Evolutionary conservation across 1,139 yeast species (phyloP).

Genomic region (Yamadazyma aaseri): DNA sequence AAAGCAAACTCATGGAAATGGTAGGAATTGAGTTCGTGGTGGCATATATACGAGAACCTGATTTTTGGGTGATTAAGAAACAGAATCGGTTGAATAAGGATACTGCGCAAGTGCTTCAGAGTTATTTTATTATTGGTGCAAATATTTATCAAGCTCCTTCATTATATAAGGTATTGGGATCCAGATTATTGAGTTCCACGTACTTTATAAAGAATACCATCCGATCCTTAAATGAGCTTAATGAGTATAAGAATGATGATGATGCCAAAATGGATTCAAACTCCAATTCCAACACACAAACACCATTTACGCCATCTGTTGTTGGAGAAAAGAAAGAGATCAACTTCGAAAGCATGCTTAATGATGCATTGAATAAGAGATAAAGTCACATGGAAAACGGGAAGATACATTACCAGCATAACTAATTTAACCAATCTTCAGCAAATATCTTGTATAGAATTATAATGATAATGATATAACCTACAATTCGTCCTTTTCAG

Average conservation of each 20-base stretch:
- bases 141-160: conserved; percentile 89
- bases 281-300: conserved; percentile 8
- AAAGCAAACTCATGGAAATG: conserved; percentile 67
- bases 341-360: conserved; percentile 11
- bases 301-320: conserved; percentile 12
- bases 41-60: conserved; percentile 78
- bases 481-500: conserved; percentile 30
- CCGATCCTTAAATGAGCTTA: conserved; percentile 34
- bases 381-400: not conserved
- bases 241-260: conserved; percentile 35
- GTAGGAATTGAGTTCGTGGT: conserved; percentile 83
- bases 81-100: conserved; percentile 62
- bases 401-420: not conserved
- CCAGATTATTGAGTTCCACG: conserved; percentile 39
- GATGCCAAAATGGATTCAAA: conserved; percentile 4
- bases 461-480: not conserved
- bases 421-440: too few species aligned
- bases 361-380: conserved; percentile 8
- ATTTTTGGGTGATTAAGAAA: conserved; percentile 85
- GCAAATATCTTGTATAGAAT: not conserved
- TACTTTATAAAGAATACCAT: conserved; percentile 37
- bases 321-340: conserved; percentile 9
- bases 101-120: conserved; percentile 54
- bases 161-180: conserved; percentile 38
- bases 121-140: conserved; percentile 87